Conservation (phyloP, 2,329 filamentous ascomycete genomes). For the Pyricularia grisea region DNA sequence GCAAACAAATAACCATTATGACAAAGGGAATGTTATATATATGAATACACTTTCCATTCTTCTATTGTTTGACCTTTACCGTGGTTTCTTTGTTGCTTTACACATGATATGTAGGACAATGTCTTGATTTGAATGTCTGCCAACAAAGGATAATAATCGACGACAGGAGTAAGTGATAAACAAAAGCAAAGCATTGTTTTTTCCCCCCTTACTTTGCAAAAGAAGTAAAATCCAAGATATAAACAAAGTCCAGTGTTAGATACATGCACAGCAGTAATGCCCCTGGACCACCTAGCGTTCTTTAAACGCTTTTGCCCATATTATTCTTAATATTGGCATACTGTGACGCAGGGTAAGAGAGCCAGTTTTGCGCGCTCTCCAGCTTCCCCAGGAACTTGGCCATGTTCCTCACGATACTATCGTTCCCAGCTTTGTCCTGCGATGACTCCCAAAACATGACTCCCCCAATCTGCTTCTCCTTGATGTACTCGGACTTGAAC, state of each 20-base stretch:
- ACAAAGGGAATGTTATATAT: too few species aligned
- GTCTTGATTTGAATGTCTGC: not conserved
- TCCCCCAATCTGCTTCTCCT: constrained; percentile 54
- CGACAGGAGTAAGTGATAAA: not conserved
- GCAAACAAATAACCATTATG: too few species aligned
- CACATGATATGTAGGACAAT: not conserved
- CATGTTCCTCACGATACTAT: constrained; percentile 49
- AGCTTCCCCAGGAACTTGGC: constrained; percentile 31
- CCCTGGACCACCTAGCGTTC: not conserved
- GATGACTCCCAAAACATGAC: constrained; percentile 84
- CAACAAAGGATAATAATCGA: not conserved
- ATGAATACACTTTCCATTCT: not conserved
- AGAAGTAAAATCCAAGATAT: not conserved
- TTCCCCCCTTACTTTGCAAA: too few species aligned
- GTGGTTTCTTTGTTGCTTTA: not conserved
- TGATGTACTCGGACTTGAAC: constrained; percentile 58
- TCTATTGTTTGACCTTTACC: too few species aligned
- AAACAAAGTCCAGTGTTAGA: not conserved
- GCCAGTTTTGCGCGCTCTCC: constrained; percentile 36
- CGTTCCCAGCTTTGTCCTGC: constrained; percentile 50
- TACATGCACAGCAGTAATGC: not conserved
- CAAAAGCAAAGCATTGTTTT: too few species aligned
- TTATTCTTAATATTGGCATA: constrained; percentile 40
- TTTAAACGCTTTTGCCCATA: not conserved
- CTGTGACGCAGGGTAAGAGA: constrained; percentile 42